These are phyloP conservation scores for Globisporangium carolinianum DNA, from an alignment of 352 stramenopile species.

Conservation along the genomic window DNA sequence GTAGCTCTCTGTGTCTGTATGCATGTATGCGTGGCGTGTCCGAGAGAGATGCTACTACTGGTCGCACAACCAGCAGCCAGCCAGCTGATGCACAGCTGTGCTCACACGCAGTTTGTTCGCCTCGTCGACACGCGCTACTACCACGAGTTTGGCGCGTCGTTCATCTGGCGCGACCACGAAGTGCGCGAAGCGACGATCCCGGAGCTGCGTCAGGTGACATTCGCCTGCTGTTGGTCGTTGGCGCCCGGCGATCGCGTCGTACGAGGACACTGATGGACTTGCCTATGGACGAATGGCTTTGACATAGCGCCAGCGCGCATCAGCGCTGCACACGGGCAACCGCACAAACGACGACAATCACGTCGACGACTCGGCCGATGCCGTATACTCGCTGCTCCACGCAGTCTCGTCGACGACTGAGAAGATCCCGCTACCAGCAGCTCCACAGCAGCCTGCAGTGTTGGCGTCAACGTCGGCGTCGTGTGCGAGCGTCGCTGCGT, in stretches of 20 bases:
- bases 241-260: no score
- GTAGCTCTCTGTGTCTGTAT: not conserved
- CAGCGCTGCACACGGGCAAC: no score
- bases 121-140: conserved; percentile 56
- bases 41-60: no score
- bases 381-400: conserved; percentile 26
- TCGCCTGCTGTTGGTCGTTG: not conserved
- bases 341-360: not conserved
- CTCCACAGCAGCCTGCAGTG: not conserved
- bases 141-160: conserved; percentile 46
- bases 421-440: conserved; percentile 25
- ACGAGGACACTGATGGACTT: no score
- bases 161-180: conserved; percentile 53
- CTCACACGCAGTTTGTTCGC: conserved; percentile 24
- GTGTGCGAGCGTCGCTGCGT: no score
- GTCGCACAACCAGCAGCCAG: no score
- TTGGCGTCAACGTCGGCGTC: not conserved
- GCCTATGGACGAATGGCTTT: no score
- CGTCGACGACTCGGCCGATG: conserved; percentile 23
- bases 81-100: not conserved
- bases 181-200: conserved; percentile 24
- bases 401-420: conserved; percentile 27
- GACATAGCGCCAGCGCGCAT: no score
- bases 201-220: conserved; percentile 30
- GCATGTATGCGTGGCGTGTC: not conserved